Evolutionary conservation across 73 alveolate genomes (phyloP).

Genomic region (Paramecium pentaurelia): DNA sequence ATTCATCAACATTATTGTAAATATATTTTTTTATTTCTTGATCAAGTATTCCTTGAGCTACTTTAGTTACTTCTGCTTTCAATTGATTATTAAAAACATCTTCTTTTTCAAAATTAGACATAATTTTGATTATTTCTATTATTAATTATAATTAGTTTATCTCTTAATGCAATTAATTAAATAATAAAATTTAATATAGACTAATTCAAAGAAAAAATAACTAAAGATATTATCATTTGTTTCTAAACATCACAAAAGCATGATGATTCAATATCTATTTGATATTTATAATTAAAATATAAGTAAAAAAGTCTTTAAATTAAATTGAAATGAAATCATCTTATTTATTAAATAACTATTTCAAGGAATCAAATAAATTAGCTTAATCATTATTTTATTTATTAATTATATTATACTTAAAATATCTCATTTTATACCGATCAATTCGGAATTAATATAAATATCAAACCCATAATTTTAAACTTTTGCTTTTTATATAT

Average conservation of each 20-base stretch:
- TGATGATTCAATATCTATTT: too few relatives aligned
- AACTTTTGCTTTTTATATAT: neutral
- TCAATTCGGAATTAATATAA: neutral
- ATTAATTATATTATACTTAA: neutral
- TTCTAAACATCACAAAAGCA: too few relatives aligned
- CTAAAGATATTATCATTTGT: too few relatives aligned
- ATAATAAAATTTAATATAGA: too few relatives aligned
- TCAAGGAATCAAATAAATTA: too few relatives aligned
- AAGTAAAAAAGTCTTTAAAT: too few relatives aligned
- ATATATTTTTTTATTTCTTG: neutral
- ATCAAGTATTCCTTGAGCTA: neutral
- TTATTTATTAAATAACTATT: too few relatives aligned
- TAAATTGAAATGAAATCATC: too few relatives aligned
- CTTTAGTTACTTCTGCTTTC: neutral
- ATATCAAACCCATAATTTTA: neutral
- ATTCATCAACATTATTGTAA: conserved; percentile 65
- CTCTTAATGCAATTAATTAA: neutral
- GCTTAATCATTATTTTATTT: neutral
- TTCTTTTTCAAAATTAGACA: neutral
- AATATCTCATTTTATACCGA: neutral
- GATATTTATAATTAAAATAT: too few relatives aligned
- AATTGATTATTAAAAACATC: neutral
- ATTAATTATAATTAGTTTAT: neutral
- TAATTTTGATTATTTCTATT: neutral
- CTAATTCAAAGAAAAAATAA: neutral